These are phyloP conservation scores for Syzygium jambos DNA, from an alignment of 345 rosid species.

Conservation along the genomic window DNA sequence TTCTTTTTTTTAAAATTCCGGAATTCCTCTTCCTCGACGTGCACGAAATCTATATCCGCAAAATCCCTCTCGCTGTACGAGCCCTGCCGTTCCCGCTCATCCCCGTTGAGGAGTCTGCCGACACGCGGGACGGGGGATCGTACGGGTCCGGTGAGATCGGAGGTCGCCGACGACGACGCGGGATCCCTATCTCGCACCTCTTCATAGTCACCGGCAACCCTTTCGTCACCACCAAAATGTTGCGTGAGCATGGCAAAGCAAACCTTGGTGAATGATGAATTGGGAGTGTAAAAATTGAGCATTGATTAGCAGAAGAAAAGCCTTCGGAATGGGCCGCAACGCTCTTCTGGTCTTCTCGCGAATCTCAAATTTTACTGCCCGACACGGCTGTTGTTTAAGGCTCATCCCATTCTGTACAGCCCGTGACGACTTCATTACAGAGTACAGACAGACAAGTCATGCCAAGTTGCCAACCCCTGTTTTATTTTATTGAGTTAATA, in stretches of 20 bases:
- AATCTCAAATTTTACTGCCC: not conserved
- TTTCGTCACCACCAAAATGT: not conserved
- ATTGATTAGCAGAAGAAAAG: not conserved
- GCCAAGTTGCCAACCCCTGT: not conserved
- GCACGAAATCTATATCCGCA: not conserved
- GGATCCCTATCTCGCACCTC: not conserved
- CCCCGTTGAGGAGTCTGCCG: not conserved
- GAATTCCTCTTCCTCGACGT: not conserved
- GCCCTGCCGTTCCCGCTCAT: not conserved
- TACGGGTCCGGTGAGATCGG: not conserved
- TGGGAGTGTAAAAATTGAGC: not conserved
- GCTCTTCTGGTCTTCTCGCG: not conserved
- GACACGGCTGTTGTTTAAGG: not conserved
- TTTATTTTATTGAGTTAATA: not conserved
- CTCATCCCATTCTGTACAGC: not conserved
- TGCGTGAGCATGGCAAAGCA: not conserved
- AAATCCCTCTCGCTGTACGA: not conserved
- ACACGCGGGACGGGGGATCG: not conserved
- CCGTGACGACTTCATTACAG: not conserved
- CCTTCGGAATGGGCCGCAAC: not conserved
- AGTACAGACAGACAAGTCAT: not conserved
- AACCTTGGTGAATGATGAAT: not conserved
- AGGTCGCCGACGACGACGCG: rapidly evolving
- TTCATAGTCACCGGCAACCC: not conserved
- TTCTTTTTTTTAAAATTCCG: not conserved